Percentiles rank a stretch among this genome's conserved stretches.
These are phyloP conservation scores for Rubus idaeus DNA, from an alignment of 306 rosid genomes.

Conservation along the genomic window DNA sequence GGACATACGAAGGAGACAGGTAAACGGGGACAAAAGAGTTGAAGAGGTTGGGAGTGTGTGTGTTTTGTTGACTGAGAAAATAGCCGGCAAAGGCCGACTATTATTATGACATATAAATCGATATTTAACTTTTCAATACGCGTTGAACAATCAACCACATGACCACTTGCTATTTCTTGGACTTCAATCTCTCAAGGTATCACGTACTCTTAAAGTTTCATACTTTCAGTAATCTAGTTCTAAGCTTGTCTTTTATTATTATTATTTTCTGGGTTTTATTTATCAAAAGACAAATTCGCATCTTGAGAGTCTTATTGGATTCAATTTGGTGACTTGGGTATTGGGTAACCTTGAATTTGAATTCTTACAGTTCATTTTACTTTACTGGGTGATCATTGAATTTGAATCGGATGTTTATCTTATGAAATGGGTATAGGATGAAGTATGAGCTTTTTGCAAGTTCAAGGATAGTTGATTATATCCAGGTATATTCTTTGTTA, in stretches of 20 bases:
- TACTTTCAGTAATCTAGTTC: background rate
- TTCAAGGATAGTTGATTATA: slow-evolving; percentile 20
- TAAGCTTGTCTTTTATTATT: background rate
- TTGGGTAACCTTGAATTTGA: slow-evolving; percentile 31
- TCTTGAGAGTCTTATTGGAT: slow-evolving; percentile 22
- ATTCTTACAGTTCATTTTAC: background rate
- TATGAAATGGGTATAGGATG: slow-evolving; percentile 28
- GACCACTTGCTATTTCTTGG: slow-evolving; percentile 27
- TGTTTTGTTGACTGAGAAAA: slow-evolving; percentile 58
- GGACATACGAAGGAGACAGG: too few species aligned
- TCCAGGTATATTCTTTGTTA: slow-evolving; percentile 33
- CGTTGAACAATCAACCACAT: slow-evolving; percentile 55
- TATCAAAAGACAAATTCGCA: background rate
- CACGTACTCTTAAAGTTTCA: background rate
- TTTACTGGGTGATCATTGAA: background rate
- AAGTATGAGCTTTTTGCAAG: slow-evolving; percentile 23
- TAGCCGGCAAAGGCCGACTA: slow-evolving; percentile 76
- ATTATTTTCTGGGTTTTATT: slow-evolving; percentile 11
- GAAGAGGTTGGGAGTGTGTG: background rate
- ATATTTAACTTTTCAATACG: slow-evolving; percentile 49
- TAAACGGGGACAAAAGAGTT: too few species aligned
- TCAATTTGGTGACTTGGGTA: slow-evolving; percentile 30
- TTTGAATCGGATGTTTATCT: background rate
- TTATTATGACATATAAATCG: background rate
- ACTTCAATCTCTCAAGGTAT: slow-evolving; percentile 12